Base-by-base conservation (phyloP, 306 rosid genomes). In the Aeschynomene evenia region DNA sequence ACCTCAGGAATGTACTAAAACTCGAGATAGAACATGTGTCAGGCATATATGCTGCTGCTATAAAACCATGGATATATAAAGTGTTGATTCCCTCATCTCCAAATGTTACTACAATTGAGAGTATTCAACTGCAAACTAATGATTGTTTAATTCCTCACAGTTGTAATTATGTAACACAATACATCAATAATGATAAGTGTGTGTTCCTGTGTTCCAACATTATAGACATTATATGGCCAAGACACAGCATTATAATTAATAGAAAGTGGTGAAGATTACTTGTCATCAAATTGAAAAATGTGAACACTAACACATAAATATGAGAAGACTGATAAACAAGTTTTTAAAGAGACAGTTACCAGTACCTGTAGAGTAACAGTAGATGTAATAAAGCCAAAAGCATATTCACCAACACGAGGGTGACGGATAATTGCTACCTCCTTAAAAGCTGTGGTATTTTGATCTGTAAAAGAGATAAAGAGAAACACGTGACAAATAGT, bases 401-500 rank as follows among this genome's bases (percentile, higher is more conserved):
- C 96, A 89, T 92, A 92, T 86, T 92, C 96, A 55, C 98, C 98
- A 63, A 89, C 85, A 8, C 96, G 91, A 0, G 95, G 97, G 45
- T 91, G 97, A 68, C 88, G 87, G 63, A 91, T 91, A 79, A 91
- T 91, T 67, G 97, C 97, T 20, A 91, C 97, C 78, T 91, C 97
- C 82, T 91, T 91, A 63, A 91, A 91, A 57, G 97, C 97, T 9
- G 91, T 91, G 49, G 97, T 88, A 60, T 88, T 91, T 83, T 91
- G 97, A 82, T 91, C 97, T 91, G 89, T 73, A 72, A 65, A 62
- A 57, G 78, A 72, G 54, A 75, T 8, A 52, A 52, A 3, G 29
- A 63, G 12, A 40, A 60, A 20, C 18, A 42, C 20, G 54, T 10
- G 37, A 19, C 36, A 53, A 10, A 39, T 33, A 16, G 53, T 67